These are phyloP conservation scores for Coleophoma eucalyptorum DNA, from an alignment of 2,329 filamentous ascomycete genomes.

Conservation along the genomic window DNA sequence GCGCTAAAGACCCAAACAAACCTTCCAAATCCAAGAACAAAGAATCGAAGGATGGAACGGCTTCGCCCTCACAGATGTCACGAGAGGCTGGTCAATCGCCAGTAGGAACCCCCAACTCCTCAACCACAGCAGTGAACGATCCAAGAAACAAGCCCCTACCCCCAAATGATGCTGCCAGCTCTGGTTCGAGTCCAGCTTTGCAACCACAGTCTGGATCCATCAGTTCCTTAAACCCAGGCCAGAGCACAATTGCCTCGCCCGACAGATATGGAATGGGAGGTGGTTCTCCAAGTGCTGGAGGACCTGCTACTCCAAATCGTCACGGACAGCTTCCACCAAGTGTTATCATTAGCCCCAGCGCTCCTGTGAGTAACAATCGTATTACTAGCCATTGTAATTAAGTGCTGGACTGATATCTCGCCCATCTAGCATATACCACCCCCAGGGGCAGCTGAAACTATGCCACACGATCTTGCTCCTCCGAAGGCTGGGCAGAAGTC, in stretches of 20 bases:
- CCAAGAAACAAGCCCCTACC: conserved; percentile 77
- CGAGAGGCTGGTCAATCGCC: conserved; percentile 57
- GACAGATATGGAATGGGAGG: conserved; percentile 40
- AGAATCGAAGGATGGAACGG: conserved; percentile 70
- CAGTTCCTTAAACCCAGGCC: conserved; percentile 21
- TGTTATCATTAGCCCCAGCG: conserved; percentile 91
- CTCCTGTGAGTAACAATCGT: conserved; percentile 61
- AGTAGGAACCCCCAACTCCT: conserved; percentile 77
- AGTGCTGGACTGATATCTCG: background rate
- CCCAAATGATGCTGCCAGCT: conserved; percentile 40
- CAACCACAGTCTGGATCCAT: conserved; percentile 27
- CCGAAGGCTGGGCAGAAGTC: conserved; percentile 91
- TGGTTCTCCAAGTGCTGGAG: conserved; percentile 37
- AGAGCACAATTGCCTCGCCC: conserved; percentile 22
- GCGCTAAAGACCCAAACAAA: conserved; percentile 81
- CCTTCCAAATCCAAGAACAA: conserved; percentile 70
- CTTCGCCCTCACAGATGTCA: conserved; percentile 63
- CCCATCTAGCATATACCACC: conserved; percentile 75
- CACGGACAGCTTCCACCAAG: conserved; percentile 70
- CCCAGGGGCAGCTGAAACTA: conserved; percentile 91
- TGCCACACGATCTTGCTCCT: conserved; percentile 94
- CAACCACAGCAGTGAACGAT: conserved; percentile 82
- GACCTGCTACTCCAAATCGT: conserved; percentile 56
- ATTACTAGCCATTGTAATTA: background rate
- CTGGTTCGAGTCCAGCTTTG: conserved; percentile 14